A percentile compares a stretch with the other conserved stretches of the same genome.
These are phyloP conservation scores for Phyllosticta ampelicida DNA, from an alignment of 2,329 filamentous ascomycete species.

Conservation along the genomic window DNA sequence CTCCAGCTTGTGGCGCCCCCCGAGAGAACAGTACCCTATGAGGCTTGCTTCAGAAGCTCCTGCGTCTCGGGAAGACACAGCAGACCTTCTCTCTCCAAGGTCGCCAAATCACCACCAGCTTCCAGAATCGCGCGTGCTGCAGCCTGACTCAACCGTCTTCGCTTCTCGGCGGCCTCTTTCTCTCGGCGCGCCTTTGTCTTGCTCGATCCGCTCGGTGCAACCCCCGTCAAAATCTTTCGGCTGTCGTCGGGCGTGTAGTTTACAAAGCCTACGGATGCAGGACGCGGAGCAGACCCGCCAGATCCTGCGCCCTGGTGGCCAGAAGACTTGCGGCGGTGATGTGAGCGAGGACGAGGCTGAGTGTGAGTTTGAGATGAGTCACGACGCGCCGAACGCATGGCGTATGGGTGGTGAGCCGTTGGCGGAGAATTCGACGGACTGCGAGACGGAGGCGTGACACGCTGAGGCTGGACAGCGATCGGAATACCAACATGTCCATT, in stretches of 20 bases:
- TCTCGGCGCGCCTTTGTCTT: constrained; percentile 94
- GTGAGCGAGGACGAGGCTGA: constrained; percentile 1
- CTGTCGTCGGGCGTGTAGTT: constrained; percentile 83
- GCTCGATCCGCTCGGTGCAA: constrained; percentile 79
- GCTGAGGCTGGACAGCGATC: background rate
- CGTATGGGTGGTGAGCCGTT: background rate
- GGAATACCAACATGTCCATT: background rate
- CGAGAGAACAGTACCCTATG: background rate
- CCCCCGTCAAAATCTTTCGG: constrained; percentile 69
- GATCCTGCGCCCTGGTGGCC: constrained; percentile 7
- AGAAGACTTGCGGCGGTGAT: constrained; percentile 5
- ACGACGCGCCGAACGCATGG: background rate
- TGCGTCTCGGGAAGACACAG: constrained; percentile 13
- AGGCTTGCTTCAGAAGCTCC: constrained; percentile 1
- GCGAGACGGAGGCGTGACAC: constrained; percentile 5
- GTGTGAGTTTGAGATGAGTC: constrained; percentile 1
- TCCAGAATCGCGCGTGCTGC: constrained; percentile 58
- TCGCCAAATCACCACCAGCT: constrained; percentile 53
- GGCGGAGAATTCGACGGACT: constrained; percentile 6
- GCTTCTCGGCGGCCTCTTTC: constrained; percentile 72
- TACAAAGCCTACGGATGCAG: constrained; percentile 57
- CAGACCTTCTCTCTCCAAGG: constrained; percentile 33
- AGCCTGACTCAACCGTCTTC: constrained; percentile 56
- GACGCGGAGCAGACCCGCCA: constrained; percentile 18
- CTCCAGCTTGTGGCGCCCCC: background rate